phyloP scores from a whole-genome alignment of 1,284 basidiomycete genomes.

The Nidula niveotomentosa region DNA sequence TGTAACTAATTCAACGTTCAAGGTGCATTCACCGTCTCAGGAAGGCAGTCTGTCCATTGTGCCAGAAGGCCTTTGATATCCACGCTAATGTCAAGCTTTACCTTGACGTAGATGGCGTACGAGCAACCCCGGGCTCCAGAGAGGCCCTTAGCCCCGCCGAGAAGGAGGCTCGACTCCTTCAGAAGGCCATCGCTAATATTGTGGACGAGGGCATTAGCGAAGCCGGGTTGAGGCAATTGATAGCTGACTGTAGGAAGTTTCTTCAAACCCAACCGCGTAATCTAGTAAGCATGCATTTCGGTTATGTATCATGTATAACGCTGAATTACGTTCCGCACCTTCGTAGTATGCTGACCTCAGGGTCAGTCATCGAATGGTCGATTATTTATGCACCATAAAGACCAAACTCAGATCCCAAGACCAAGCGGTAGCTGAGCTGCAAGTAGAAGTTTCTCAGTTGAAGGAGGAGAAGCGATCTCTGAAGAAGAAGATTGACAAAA shows the following conservation, averaged over 20 bases:
- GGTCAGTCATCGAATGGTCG: constrained; percentile 35
- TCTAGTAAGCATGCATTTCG: constrained; percentile 24
- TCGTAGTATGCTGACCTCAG: constrained; percentile 40
- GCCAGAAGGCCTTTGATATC: constrained; percentile 39
- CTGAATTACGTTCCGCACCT: background rate
- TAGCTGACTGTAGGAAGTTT: constrained; percentile 39
- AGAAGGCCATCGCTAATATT: constrained; percentile 35
- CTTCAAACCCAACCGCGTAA: constrained; percentile 30
- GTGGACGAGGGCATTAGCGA: constrained; percentile 41
- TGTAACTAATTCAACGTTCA: constrained; percentile 7
- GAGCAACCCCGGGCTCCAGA: background rate
- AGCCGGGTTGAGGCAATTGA: constrained; percentile 32
- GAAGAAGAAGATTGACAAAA: constrained; percentile 9
- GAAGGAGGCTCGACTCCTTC: constrained; percentile 33
- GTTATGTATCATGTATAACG: constrained; percentile 4
- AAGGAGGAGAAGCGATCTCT: constrained; percentile 30
- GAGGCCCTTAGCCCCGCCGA: background rate
- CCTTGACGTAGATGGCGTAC: constrained; percentile 36
- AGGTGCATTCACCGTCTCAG: constrained; percentile 37
- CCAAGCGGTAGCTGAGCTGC: constrained; percentile 18
- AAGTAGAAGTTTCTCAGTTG: constrained; percentile 21
- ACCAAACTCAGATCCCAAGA: constrained; percentile 24
- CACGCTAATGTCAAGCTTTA: constrained; percentile 38
- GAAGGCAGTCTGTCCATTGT: constrained; percentile 40
- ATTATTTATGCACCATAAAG: constrained; percentile 40